Percentiles rank a stretch among this genome's conserved stretches.
phyloP scores from a whole-genome alignment of 768 basidiomycete genomes.

The Agaricus subrufescens region DNA sequence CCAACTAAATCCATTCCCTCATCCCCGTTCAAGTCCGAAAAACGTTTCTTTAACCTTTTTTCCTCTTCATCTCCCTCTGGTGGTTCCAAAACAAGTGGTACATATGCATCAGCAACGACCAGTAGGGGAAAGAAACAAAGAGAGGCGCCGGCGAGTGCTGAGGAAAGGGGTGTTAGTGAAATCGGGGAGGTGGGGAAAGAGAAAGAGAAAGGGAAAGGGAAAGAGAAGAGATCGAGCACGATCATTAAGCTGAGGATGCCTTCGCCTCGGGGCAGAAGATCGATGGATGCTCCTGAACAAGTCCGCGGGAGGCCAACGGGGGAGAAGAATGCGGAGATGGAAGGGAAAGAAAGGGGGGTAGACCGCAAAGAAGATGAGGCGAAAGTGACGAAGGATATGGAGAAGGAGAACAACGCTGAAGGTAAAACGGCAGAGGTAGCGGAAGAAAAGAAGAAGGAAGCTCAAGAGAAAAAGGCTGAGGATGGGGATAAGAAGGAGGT shows the following conservation, averaged over 20 bases:
- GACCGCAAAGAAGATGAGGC: not conserved
- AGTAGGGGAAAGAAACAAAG: conserved; percentile 23
- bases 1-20: conserved; percentile 13
- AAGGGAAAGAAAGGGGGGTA: too few species aligned
- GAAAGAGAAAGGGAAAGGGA: conserved; percentile 54
- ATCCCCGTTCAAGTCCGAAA: conserved; percentile 50
- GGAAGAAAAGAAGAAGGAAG: not conserved
- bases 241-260: conserved; percentile 24
- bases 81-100: conserved; percentile 17
- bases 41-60: conserved; percentile 62
- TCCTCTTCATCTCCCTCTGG: conserved; percentile 15
- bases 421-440: too few species aligned
- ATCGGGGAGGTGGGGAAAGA: conserved; percentile 67
- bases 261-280: conserved; percentile 24
- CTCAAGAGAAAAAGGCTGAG: not conserved
- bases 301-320: not conserved
- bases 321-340: not conserved
- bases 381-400: not conserved
- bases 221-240: conserved; percentile 15
- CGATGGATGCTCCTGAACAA: conserved; percentile 17
- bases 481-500: not conserved
- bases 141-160: conserved; percentile 20
- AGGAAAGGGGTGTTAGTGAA: conserved; percentile 43
- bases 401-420: conserved; percentile 1
- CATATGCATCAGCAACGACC: conserved; percentile 25